Conservation (phyloP, 1,284 basidiomycete species). For the Neotropicomus parvogracilis region DNA sequence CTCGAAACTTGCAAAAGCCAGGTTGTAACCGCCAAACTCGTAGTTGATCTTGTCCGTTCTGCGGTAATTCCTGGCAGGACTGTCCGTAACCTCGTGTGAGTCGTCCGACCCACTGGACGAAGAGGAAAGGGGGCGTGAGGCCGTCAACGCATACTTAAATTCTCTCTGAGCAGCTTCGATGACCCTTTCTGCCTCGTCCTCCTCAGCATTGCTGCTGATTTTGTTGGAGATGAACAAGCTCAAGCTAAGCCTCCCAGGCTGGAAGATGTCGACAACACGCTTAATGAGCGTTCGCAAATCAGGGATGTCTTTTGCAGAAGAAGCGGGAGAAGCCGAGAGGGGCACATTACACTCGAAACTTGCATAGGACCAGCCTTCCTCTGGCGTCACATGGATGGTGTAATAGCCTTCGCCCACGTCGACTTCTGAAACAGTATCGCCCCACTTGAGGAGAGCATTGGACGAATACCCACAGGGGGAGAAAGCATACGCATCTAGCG, state of each 20-base stretch:
- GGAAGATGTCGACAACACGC: slow-evolving; percentile 90
- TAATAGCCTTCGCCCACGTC: slow-evolving; percentile 81
- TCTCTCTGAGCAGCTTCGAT: slow-evolving; percentile 66
- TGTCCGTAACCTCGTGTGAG: slow-evolving; percentile 13
- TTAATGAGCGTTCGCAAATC: slow-evolving; percentile 79
- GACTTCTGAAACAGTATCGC: slow-evolving; percentile 29
- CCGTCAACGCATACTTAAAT: slow-evolving; percentile 59
- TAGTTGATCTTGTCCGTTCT: slow-evolving; percentile 97
- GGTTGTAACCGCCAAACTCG: slow-evolving; percentile 93
- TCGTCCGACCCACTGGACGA: slow-evolving; percentile 18
- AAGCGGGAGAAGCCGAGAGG: slow-evolving; percentile 44
- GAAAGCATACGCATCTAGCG: slow-evolving; percentile 92
- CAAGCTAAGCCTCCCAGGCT: slow-evolving; percentile 82
- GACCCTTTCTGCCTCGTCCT: slow-evolving; percentile 49
- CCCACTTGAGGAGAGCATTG: slow-evolving; percentile 85
- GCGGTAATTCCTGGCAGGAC: slow-evolving; percentile 41
- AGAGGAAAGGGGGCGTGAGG: slow-evolving; percentile 22
- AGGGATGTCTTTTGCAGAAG: slow-evolving; percentile 49
- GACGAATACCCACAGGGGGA: slow-evolving; percentile 95
- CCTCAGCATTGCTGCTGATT: slow-evolving; percentile 47
- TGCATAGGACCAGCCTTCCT: slow-evolving; percentile 96
- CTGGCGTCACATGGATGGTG: slow-evolving; percentile 98
- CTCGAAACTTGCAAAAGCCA: slow-evolving; percentile 91
- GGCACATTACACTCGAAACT: slow-evolving; percentile 99
- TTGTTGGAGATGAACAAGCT: slow-evolving; percentile 88